These are phyloP conservation scores for Auriscalpium microsporum DNA, from an alignment of 768 basidiomycete genomes.

Conservation along the genomic window DNA sequence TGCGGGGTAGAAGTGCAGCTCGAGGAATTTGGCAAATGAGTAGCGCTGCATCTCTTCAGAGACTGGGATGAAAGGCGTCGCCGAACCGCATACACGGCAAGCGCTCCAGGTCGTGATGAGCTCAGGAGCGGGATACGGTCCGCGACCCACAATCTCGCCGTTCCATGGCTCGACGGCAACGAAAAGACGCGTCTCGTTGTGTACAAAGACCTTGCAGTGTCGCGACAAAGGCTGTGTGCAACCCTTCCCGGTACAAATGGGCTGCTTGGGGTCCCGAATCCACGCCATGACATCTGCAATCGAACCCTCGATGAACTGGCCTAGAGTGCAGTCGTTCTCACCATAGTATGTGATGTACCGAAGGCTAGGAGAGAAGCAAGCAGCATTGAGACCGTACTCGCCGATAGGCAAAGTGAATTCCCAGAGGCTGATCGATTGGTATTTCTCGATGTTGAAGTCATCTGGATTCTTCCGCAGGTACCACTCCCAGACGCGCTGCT, in stretches of 20 bases:
- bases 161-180: conserved; percentile 89
- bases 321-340: conserved; percentile 85
- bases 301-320: conserved; percentile 83
- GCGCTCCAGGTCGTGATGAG: conserved; percentile 87
- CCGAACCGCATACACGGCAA: conserved; percentile 70
- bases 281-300: conserved; percentile 61
- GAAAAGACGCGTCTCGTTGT: conserved; percentile 75
- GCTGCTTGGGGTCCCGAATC: conserved; percentile 57
- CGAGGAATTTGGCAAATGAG: conserved; percentile 93
- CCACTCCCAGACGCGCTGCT: conserved; percentile 92
- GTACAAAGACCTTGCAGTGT: conserved; percentile 88
- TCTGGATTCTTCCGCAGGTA: conserved; percentile 80
- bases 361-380: conserved; percentile 70
- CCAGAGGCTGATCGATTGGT: conserved; percentile 79
- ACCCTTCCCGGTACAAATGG: conserved; percentile 73
- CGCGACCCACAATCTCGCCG: conserved; percentile 57
- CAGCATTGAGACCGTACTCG: conserved; percentile 56
- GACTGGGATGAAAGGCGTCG: conserved; percentile 81
- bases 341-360: conserved; percentile 83
- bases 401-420: conserved; percentile 72
- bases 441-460: conserved; percentile 86
- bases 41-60: conserved; percentile 90
- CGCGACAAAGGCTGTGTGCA: conserved; percentile 75
- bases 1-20: conserved; percentile 91
- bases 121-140: conserved; percentile 53